Evolutionary conservation across 257 asterid genomes (phyloP).

Genomic region (Vinca minor): DNA sequence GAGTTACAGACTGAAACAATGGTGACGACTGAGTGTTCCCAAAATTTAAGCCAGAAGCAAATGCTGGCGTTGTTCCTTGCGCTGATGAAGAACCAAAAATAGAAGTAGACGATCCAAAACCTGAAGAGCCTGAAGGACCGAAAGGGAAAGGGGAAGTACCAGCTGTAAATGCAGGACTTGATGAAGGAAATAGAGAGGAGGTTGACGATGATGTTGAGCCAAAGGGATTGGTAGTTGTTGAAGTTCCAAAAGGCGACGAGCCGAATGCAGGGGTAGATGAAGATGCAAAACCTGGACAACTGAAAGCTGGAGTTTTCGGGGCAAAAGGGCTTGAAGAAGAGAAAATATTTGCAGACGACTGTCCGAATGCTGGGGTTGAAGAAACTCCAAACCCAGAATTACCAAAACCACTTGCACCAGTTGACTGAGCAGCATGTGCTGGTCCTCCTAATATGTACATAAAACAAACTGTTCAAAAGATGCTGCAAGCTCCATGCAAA

Average conservation of each 20-base stretch:
- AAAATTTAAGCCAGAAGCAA: conserved; percentile 51
- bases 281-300: conserved; percentile 56
- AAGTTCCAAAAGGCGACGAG: too few species aligned
- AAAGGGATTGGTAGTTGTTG: conserved; percentile 48
- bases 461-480: conserved; percentile 9
- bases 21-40: conserved; percentile 77
- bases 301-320: conserved; percentile 52
- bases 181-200: conserved; percentile 53
- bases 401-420: conserved; percentile 46
- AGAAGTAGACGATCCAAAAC: conserved; percentile 60
- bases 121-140: conserved; percentile 51
- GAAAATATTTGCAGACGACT: conserved; percentile 73
- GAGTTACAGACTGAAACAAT: too few species aligned
- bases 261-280: conserved; percentile 59
- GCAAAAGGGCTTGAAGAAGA: conserved; percentile 77
- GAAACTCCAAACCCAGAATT: conserved; percentile 53
- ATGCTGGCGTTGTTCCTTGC: conserved; percentile 53
- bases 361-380: too few species aligned
- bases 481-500: too few species aligned
- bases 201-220: conserved; percentile 53
- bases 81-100: conserved; percentile 60
- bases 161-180: conserved; percentile 51
- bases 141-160: conserved; percentile 53
- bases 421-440: conserved; percentile 62
- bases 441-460: conserved; percentile 66